Evolutionary conservation across 2,329 filamentous ascomycete species (phyloP), one percentile per base, ranked within the genome.

Genomic region (Chrysosporium keratinophilum): DNA sequence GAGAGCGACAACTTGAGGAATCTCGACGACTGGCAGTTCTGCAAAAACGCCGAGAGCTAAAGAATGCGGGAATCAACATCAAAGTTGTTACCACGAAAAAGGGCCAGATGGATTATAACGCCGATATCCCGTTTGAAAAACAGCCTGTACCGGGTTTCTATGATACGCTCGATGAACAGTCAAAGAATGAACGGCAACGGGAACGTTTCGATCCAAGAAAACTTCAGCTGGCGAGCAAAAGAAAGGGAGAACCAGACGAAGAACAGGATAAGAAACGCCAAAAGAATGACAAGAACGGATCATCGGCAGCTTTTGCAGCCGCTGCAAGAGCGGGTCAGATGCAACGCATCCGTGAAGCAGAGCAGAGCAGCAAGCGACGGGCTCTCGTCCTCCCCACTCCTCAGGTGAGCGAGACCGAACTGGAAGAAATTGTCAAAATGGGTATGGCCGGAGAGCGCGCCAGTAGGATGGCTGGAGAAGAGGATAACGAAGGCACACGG

Each of bases 71-170:
- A 46, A 97, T 98, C 72, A 98, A 98, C 69, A 89, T 97, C 74
- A 98, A 97, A 72, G 84, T 97, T 54, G 83, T 83, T 2, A 93
- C 86, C 12, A 82, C 86, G 57, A 97, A 97, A 75, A 84, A 88
- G 75, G 93, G 93, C 0, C 85, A 97, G 74, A 98, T 98, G 88
- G 93, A 98, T 71, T 98, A 98, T 76, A 98, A 98, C 70, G 93
- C 93, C 63, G 93, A 98, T 63, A 95, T 98, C 60, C 93, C 93
- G 0, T 97, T 98, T 60, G 93, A 98, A 69, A 96, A 93, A 71
- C 87, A 87, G 59, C 84, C 93, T 0, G 85, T 86, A 0, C 75
- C 83, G 19, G 93, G 93, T 11, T 98, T 98, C 68, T 95, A 91
- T 72, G 91, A 98, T 67, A 98, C 93, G 0, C 76, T 76, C 2